A percentile compares a stretch with the other conserved stretches of the same genome.
Evolutionary conservation across 805 yeast species (phyloP).

Genomic region (Monosporozyma unispora): DNA sequence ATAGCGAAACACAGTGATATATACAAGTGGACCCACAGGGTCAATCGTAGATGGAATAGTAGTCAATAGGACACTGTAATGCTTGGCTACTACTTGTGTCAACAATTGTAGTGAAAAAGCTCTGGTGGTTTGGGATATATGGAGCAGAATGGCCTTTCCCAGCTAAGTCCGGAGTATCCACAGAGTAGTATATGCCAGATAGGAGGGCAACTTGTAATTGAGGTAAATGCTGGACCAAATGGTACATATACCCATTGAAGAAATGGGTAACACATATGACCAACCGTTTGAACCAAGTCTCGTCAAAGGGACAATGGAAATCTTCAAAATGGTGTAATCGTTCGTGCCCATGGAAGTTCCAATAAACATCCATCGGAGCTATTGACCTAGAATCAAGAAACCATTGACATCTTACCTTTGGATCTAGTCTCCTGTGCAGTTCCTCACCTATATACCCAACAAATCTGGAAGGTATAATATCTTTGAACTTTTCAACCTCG

Average conservation of each 20-base stretch:
- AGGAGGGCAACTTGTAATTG: constrained; percentile 28
- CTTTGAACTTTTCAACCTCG: constrained; percentile 41
- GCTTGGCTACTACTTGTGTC: constrained; percentile 2
- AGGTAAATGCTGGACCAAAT: constrained; percentile 30
- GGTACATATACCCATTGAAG: constrained; percentile 34
- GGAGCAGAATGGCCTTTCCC: background rate
- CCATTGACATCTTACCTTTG: constrained; percentile 13
- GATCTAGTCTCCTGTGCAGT: constrained; percentile 30
- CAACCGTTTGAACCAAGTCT: constrained; percentile 32
- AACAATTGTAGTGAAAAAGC: constrained; percentile 3
- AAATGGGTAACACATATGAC: constrained; percentile 40
- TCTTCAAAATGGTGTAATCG: constrained; percentile 34
- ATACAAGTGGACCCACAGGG: background rate
- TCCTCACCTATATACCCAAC: constrained; percentile 44
- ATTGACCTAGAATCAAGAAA: constrained; percentile 27
- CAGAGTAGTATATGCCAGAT: constrained; percentile 36
- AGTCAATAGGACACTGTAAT: constrained; percentile 1
- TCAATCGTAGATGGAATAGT: background rate
- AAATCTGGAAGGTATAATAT: constrained; percentile 50
- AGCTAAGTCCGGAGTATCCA: background rate
- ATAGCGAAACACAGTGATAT: background rate
- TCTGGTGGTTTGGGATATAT: constrained; percentile 1
- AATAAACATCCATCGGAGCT: constrained; percentile 31
- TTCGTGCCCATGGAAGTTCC: constrained; percentile 45
- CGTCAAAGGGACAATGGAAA: constrained; percentile 36